Evolutionary conservation across 192 early-diverging fungal genomes (phyloP), one percentile per base, ranked within the genome.

Genomic region (Coemansia interrupta): DNA sequence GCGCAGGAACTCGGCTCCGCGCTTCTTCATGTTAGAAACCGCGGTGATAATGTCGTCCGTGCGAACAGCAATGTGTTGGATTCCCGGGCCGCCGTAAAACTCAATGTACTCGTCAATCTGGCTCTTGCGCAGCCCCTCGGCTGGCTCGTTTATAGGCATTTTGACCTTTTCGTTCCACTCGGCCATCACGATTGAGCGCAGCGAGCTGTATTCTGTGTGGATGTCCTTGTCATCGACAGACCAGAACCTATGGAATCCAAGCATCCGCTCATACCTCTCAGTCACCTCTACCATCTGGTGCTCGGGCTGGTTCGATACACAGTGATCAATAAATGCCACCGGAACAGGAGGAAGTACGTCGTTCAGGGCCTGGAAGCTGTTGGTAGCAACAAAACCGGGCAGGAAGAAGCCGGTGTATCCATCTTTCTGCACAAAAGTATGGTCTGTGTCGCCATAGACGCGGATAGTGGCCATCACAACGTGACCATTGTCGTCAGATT

Each of bases 181-280:
- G 38, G 92, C 87, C 94, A 98, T 95, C 77, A 96, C 93, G 53
- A 96, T 92, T 23, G 92, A 95, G 13, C 92, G 85, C 54, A 96
- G 83, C 41, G 94, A 89, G 68, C 89, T 92, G 84, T 93, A 97
- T 65, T 98, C 90, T 41, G 94, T 93, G 82, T 91, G 87, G 44
- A 98, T 92, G 75, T 95, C 90, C 53, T 83, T 90, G 82, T 98
- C 96, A 75, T 98, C 96, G 42, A 98, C 92, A 41, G 91, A 93
- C 93, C 93, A 96, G 88, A 97, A 98, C 43, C 94, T 86, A 80
- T 94, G 94, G 86, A 96, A 98, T 57, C 90, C 92, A n/a, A 98
- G 85, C 55, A 85, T 80, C 53, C 86, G 80, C 80, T 96, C 93
- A 78, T 98, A 96, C 59, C 87, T 80, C 60, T 94, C 87, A 72